phyloP scores from a whole-genome alignment of 441 rosid species.

The Euphorbia schlechtendalii region DNA sequence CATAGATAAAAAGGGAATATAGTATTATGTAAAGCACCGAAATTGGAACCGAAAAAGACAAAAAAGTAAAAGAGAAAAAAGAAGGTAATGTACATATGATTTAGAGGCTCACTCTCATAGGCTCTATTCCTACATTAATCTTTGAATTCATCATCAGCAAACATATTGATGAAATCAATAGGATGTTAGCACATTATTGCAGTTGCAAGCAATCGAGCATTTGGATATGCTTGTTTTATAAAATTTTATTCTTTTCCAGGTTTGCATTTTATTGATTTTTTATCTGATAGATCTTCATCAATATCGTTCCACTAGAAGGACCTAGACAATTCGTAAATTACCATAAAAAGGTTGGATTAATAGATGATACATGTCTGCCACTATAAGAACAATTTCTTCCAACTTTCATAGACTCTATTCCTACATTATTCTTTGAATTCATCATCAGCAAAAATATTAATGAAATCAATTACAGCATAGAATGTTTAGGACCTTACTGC shows the following conservation, averaged over 20 bases:
- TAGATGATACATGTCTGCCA: not conserved
- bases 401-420: not conserved
- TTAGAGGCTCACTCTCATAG: not conserved
- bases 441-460: conserved; percentile 14
- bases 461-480: not conserved
- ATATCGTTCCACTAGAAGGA: conserved; percentile 10
- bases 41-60: conserved; percentile 31
- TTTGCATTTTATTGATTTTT: not conserved
- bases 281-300: not conserved
- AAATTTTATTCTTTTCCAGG: too few species aligned
- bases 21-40: conserved; percentile 8
- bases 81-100: not conserved
- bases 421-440: not conserved
- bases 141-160: conserved; percentile 2
- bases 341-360: not conserved
- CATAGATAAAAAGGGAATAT: conserved; percentile 18
- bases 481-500: conserved; percentile 16
- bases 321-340: not conserved
- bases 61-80: not conserved
- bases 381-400: not conserved
- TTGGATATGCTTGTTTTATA: not conserved
- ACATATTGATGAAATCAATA: conserved; percentile 12
- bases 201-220: conserved; percentile 43
- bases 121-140: not conserved
- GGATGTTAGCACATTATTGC: conserved; percentile 17